These are phyloP conservation scores for Talaromyces islandicus DNA, from an alignment of 2,329 filamentous ascomycete species.

Conservation along the genomic window DNA sequence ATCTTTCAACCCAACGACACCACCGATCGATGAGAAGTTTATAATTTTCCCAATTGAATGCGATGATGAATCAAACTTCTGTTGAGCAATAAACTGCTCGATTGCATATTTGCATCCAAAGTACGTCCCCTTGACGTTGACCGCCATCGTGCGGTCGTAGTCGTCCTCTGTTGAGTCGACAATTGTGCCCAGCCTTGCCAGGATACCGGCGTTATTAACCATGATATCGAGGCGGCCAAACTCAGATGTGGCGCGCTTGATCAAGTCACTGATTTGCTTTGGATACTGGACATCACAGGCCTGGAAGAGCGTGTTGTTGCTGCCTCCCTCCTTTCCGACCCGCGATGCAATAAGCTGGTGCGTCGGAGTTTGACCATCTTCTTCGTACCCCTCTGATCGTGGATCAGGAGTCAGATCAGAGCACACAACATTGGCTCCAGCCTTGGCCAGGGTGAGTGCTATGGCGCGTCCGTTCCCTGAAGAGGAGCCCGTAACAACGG, in stretches of 20 bases:
- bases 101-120: constrained; percentile 17
- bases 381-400: neutral
- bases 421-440: neutral
- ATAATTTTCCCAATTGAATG: neutral
- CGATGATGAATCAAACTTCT: neutral
- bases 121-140: constrained; percentile 47
- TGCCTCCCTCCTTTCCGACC: neutral
- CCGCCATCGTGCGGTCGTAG: constrained; percentile 41
- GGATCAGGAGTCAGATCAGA: neutral
- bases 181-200: constrained; percentile 36
- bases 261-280: constrained; percentile 43
- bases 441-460: constrained; percentile 7
- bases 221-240: constrained; percentile 77
- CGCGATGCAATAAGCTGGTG: neutral
- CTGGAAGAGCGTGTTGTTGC: neutral
- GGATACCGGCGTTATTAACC: constrained; percentile 96
- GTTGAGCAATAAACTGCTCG: neutral
- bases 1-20: neutral
- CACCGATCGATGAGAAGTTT: neutral
- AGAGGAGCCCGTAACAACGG: constrained; percentile 20
- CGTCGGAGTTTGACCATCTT: neutral
- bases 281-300: neutral
- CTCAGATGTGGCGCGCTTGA: constrained; percentile 54
- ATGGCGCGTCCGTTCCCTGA: constrained; percentile 21
- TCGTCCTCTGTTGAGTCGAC: constrained; percentile 28